A percentile compares a stretch with the other conserved stretches of the same genome.
Conservation (phyloP, 495 filamentous ascomycete species). For the Hypomontagnella monticulosa region DNA sequence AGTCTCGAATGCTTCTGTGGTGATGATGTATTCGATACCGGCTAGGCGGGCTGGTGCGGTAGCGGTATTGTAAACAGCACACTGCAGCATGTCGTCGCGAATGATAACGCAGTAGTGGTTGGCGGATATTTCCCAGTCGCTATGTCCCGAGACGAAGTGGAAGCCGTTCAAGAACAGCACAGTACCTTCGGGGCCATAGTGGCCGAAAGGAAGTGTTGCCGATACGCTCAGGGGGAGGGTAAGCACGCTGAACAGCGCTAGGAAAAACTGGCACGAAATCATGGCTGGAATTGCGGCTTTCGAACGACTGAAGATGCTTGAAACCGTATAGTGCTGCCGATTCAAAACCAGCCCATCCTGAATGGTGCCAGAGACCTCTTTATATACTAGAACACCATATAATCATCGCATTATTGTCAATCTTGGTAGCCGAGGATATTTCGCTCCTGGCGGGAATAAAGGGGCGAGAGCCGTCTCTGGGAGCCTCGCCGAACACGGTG, state of each 20-base stretch:
- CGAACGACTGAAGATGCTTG: neutral
- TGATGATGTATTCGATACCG: constrained; percentile 46
- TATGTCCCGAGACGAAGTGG: constrained; percentile 50
- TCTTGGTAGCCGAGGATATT: neutral
- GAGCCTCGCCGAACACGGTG: constrained; percentile 1
- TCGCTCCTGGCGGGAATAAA: constrained; percentile 12
- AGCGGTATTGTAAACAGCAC: constrained; percentile 42
- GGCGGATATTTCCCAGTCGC: constrained; percentile 46
- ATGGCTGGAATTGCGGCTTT: constrained; percentile 11
- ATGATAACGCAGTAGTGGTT: constrained; percentile 53
- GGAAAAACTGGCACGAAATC: constrained; percentile 14
- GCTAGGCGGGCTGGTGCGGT: constrained; percentile 40
- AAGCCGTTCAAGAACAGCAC: constrained; percentile 53
- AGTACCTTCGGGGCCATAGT: constrained; percentile 40
- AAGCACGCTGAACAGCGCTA: constrained; percentile 14
- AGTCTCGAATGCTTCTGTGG: constrained; percentile 38
- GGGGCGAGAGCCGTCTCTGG: neutral
- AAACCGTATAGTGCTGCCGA: constrained; percentile 1
- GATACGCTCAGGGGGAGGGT: constrained; percentile 19
- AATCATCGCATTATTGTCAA: neutral
- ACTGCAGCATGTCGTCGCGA: constrained; percentile 43
- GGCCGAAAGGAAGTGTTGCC: constrained; percentile 42
- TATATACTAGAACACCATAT: constrained; percentile 17
- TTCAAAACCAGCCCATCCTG: neutral
- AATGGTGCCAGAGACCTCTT: neutral